Base-by-base conservation (phyloP, 2,329 filamentous ascomycete species). In the Fusarium sp. region DNA sequence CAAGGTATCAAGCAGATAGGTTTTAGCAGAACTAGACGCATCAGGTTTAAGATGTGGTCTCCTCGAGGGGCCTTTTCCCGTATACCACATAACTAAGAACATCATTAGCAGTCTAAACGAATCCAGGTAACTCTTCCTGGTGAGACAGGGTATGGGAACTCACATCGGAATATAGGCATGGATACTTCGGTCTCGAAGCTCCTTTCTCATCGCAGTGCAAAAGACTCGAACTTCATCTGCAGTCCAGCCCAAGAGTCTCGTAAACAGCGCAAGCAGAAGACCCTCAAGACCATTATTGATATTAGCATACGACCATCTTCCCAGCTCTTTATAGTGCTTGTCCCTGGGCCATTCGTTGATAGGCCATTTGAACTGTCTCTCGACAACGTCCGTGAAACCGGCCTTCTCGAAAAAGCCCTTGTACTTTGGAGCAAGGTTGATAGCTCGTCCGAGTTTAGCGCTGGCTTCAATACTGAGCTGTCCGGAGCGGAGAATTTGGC, bases 111-210 rank as follows among this genome's bases (percentile, higher is more conserved):
- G 42, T 1, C 13, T 17, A 4, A 13, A 7, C 2, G 5, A 34
- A 17, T 15, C 11, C 7, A 6, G 3, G 13, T 17, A 34, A 2
- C 15, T 17, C 15, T 34, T 4, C 13, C 7, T 34, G 15, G 33
- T 14, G n/a, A 2, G 9, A 13, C 5, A 6, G 13, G 3, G 9
- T 14, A 9, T 1, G 13, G 3, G 0, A 6, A 42, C 64, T 52
- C 24, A 68, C 58, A 68, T 58, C 1, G 66, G 66, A 17, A 68
- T 68, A 24, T 68, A 68, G 0, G 64, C 64, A 26, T 68, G 65
- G 1, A 68, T 50, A 13, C 36, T 55, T 11, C 39, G 49, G 9
- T 68, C 61, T 7, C 64, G 34, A 1, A 68, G 14, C 14, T 68
- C 48, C 9, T 59, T 68, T 15, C 59, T 60, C 20, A 68, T 68